A percentile compares a stretch with the other conserved stretches of the same genome.
These are phyloP conservation scores for Oldenlandia corymbosa DNA, from an alignment of 257 asterid genomes.

Conservation along the genomic window DNA sequence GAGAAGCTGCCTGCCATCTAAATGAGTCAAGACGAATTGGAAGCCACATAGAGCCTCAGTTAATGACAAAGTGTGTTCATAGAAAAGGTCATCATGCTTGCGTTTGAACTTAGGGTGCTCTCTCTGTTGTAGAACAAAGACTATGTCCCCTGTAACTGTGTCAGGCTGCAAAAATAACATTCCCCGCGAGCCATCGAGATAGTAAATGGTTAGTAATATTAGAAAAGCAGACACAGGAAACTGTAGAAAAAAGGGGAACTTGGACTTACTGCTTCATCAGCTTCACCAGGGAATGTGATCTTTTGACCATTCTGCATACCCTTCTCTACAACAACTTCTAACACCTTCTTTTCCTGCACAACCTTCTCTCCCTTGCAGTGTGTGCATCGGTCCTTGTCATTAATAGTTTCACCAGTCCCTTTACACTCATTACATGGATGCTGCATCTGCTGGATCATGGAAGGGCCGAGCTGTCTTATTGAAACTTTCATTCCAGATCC, in stretches of 20 bases:
- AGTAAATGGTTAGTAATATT: too few relatives aligned
- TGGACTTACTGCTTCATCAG: conserved; percentile 78
- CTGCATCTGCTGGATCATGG: conserved; percentile 98
- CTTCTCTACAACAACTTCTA: conserved; percentile 88
- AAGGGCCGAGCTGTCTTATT: conserved; percentile 80
- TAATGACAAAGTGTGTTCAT: conserved; percentile 64
- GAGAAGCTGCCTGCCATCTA: conserved; percentile 82
- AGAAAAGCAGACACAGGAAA: not conserved
- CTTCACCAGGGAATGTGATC: conserved; percentile 89
- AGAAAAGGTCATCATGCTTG: conserved; percentile 84
- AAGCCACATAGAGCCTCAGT: conserved; percentile 97
- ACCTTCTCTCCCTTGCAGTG: conserved; percentile 92
- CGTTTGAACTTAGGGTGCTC: conserved; percentile 89
- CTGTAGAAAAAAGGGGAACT: not conserved
- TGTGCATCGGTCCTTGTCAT: conserved; percentile 69
- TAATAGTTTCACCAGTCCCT: conserved; percentile 88
- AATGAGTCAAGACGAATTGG: conserved; percentile 75
- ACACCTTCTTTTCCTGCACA: conserved; percentile 78
- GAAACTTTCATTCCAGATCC: conserved; percentile 93
- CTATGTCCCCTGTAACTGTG: conserved; percentile 84
- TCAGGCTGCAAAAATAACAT: conserved; percentile 59
- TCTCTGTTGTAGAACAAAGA: conserved; percentile 79
- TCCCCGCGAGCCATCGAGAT: not conserved
- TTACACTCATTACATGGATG: conserved; percentile 87
- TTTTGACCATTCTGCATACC: conserved; percentile 95